Conservation (phyloP, 2,329 filamentous ascomycete genomes). For the Xylariaceae sp. region DNA sequence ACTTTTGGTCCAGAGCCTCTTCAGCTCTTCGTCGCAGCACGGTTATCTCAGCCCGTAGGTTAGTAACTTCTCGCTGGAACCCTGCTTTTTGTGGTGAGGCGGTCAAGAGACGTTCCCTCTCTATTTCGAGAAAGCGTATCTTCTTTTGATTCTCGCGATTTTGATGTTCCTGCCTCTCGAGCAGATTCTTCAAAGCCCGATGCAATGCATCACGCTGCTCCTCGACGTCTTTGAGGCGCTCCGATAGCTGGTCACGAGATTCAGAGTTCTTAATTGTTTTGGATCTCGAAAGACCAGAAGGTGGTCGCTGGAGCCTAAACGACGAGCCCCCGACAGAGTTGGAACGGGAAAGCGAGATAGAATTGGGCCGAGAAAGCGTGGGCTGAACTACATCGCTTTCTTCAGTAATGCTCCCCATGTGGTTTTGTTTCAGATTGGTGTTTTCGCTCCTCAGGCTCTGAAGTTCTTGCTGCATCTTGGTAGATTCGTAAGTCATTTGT, state of each 20-base stretch:
- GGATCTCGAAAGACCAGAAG: slow-evolving; percentile 55
- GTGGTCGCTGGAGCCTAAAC: slow-evolving; percentile 39
- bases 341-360: slow-evolving; percentile 34
- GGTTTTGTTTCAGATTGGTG: slow-evolving; percentile 46
- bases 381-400: slow-evolving; percentile 30
- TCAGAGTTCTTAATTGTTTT: slow-evolving; percentile 57
- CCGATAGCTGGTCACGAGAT: slow-evolving; percentile 67
- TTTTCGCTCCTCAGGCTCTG: slow-evolving; percentile 68
- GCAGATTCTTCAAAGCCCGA: slow-evolving; percentile 76
- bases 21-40: slow-evolving; percentile 82
- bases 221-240: slow-evolving; percentile 88
- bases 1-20: slow-evolving; percentile 92
- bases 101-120: slow-evolving; percentile 71
- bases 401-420: slow-evolving; percentile 37
- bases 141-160: slow-evolving; percentile 80
- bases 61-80: slow-evolving; percentile 80
- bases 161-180: slow-evolving; percentile 83
- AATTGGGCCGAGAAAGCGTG: slow-evolving; percentile 41
- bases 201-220: slow-evolving; percentile 91
- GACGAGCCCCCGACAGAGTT: slow-evolving; percentile 41
- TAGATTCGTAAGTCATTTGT: slow-evolving; percentile 73
- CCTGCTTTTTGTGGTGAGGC: slow-evolving; percentile 70
- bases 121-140: slow-evolving; percentile 71
- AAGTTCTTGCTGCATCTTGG: slow-evolving; percentile 84
- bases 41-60: slow-evolving; percentile 79